Evolutionary conservation across 1,284 basidiomycete genomes (phyloP), one percentile per base, ranked within the genome.

Genomic region (Pyrrhoderma lamaoense): DNA sequence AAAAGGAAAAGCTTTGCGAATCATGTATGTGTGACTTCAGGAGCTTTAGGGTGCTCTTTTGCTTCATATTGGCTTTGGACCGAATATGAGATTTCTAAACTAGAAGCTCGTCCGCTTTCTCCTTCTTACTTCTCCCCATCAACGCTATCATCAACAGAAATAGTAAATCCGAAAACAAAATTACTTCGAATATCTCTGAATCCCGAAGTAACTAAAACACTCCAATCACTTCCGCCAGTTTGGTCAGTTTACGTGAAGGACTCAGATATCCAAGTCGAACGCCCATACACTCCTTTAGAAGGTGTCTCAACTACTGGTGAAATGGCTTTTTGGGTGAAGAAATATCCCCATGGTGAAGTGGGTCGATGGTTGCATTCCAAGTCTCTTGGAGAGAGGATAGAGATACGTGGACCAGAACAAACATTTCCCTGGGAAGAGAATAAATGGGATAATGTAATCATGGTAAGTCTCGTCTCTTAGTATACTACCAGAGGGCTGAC

Each of bases 231-330:
- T 2, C 63, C 65, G 23, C 73, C 85, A 3, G 79, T 91, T 53
- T 89, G 82, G 77, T 85, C 85, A 25, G 67, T 93, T 16, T 91
- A 76, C 62, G 73, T 92, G 62, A 91, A 91, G 59, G 87, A 93
- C 61, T 84, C 85, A 56, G 89, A 89, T 58, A 86, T 93, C 18
- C 89, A 92, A 65, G 86, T 92, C n/a, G 89, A 93, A 62, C 68
- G 89, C 46, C 80, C 88, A 2, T 93, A 90, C 62, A 93, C 90
- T 3, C 87, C 89, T 0, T 65, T 90, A 38, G 73, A 80, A 57
- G 82, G 86, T 11, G 69, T 89, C 19, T 80, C 85, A 51, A 64
- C 72, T 54, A 63, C 80, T 34, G 80, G 85, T 1, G 67, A 70
- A 46, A 80, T 89, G 72, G 67, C 68, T 42, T 76, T 89, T 45